phyloP scores from a whole-genome alignment of 495 filamentous ascomycete genomes.

The Patellaria atrata region DNA sequence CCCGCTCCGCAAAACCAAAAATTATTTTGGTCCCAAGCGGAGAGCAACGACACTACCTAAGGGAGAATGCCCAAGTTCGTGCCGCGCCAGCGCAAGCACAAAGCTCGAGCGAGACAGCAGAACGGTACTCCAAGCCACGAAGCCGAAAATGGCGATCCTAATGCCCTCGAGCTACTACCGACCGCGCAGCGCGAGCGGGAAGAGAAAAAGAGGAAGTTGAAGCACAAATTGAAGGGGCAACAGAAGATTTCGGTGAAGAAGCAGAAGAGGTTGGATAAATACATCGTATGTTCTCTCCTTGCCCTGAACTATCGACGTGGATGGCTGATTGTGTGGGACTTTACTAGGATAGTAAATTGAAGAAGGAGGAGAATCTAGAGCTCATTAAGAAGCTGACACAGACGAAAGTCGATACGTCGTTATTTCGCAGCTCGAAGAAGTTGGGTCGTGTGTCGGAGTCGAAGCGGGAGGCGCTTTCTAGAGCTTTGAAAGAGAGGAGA shows the following conservation, averaged over 20 bases:
- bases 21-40: too few relatives aligned
- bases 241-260: slow-evolving; percentile 77
- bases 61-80: slow-evolving; percentile 63
- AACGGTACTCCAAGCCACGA: neutral
- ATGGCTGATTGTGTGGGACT: neutral
- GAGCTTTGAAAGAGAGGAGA: slow-evolving; percentile 41
- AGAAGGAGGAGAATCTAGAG: slow-evolving; percentile 81
- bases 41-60: too few relatives aligned
- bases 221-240: slow-evolving; percentile 41
- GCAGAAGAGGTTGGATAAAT: slow-evolving; percentile 87
- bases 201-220: slow-evolving; percentile 51
- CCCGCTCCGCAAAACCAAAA: too few relatives aligned
- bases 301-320: too few relatives aligned
- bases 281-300: slow-evolving; percentile 52
- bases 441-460: slow-evolving; percentile 53
- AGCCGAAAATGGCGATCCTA: slow-evolving; percentile 42
- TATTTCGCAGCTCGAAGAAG: slow-evolving; percentile 59
- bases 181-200: slow-evolving; percentile 51
- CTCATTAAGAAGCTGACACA: slow-evolving; percentile 68
- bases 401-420: slow-evolving; percentile 65
- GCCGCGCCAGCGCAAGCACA: slow-evolving; percentile 70
- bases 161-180: slow-evolving; percentile 56
- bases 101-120: slow-evolving; percentile 39
- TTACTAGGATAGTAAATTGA: slow-evolving; percentile 68
- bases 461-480: slow-evolving; percentile 49